These are phyloP conservation scores for Diplodia intermedia DNA, from an alignment of 2,329 filamentous ascomycete genomes.

Conservation along the genomic window DNA sequence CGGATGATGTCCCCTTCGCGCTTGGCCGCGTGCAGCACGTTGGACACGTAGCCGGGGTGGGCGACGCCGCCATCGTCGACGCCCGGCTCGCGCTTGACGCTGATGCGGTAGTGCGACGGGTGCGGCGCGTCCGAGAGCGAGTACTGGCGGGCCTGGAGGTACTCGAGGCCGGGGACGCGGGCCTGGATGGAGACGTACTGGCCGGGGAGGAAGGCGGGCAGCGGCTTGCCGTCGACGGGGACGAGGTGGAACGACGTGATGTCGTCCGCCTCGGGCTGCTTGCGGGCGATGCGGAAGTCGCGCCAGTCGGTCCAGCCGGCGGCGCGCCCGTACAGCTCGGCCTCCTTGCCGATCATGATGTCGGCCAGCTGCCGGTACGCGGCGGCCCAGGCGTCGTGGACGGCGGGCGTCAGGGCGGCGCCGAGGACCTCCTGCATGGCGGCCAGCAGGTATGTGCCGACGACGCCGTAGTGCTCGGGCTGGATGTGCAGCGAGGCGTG, in stretches of 20 bases:
- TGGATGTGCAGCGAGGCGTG: slow-evolving; percentile 73
- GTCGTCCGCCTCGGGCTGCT: slow-evolving; percentile 70
- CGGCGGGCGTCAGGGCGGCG: slow-evolving; percentile 67
- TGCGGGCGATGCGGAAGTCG: slow-evolving; percentile 69
- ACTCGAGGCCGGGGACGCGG: slow-evolving; percentile 61
- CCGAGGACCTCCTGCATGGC: slow-evolving; percentile 73
- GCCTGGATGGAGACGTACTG: slow-evolving; percentile 74
- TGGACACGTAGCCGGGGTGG: slow-evolving; percentile 71
- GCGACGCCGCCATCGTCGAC: slow-evolving; percentile 55
- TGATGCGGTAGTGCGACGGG: slow-evolving; percentile 71
- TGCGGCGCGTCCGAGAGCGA: slow-evolving; percentile 71
- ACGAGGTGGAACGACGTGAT: slow-evolving; percentile 75
- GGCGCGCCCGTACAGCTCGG: slow-evolving; percentile 66
- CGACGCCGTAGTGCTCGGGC: slow-evolving; percentile 73
- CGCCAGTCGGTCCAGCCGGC: slow-evolving; percentile 72
- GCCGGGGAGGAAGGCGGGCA: slow-evolving; percentile 71
- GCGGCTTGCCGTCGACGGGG: slow-evolving; percentile 65
- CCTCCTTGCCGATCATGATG: slow-evolving; percentile 73
- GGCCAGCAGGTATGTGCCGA: slow-evolving; percentile 71
- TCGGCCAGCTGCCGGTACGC: slow-evolving; percentile 77
- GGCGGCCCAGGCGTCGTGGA: slow-evolving; percentile 71
- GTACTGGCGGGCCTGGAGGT: slow-evolving; percentile 73
- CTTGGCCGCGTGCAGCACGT: slow-evolving; percentile 69
- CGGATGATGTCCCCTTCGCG: slow-evolving; percentile 67
- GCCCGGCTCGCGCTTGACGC: slow-evolving; percentile 66